Conservation (phyloP, 2,329 filamentous ascomycete species). For the Lasiodiplodia sp. region DNA sequence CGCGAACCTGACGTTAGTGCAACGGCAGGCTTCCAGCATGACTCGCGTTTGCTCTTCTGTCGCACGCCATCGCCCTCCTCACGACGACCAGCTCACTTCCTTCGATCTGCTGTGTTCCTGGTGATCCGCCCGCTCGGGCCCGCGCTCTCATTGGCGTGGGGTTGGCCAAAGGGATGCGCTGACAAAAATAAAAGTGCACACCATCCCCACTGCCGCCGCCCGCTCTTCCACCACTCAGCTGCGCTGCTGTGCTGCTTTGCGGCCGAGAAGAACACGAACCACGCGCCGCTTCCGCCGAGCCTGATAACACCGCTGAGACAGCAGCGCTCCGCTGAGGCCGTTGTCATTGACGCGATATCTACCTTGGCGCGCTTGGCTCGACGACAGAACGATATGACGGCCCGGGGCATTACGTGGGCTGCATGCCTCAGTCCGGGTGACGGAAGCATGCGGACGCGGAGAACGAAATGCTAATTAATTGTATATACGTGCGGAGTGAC, state of each 20-base stretch:
- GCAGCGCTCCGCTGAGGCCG: background rate
- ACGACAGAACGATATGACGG: slow-evolving; percentile 1
- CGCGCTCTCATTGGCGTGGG: slow-evolving; percentile 24
- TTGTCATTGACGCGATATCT: slow-evolving; percentile 18
- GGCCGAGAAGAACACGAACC: slow-evolving; percentile 9
- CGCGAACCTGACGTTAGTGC: slow-evolving; percentile 25
- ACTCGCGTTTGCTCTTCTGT: slow-evolving; percentile 8
- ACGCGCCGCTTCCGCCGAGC: slow-evolving; percentile 11
- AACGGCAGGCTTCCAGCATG: slow-evolving; percentile 6
- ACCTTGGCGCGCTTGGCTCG: slow-evolving; percentile 19
- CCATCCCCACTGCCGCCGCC: slow-evolving; percentile 3
- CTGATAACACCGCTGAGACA: slow-evolving; percentile 16
- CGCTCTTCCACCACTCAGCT: background rate
- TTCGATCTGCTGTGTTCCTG: slow-evolving; percentile 25
- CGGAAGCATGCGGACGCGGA: slow-evolving; percentile 11
- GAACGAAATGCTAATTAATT: background rate
- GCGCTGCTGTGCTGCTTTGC: background rate
- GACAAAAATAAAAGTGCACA: slow-evolving; percentile 24
- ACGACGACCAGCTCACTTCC: background rate
- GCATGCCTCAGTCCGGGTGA: background rate
- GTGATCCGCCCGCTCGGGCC: slow-evolving; percentile 25
- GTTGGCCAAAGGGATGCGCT: slow-evolving; percentile 13
- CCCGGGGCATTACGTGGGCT: slow-evolving; percentile 5
- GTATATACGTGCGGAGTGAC: slow-evolving; percentile 1
- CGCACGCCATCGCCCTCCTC: slow-evolving; percentile 18